phyloP scores from a whole-genome alignment of 192 early-diverging fungal genomes.

The Ambispora gerdemannii region DNA sequence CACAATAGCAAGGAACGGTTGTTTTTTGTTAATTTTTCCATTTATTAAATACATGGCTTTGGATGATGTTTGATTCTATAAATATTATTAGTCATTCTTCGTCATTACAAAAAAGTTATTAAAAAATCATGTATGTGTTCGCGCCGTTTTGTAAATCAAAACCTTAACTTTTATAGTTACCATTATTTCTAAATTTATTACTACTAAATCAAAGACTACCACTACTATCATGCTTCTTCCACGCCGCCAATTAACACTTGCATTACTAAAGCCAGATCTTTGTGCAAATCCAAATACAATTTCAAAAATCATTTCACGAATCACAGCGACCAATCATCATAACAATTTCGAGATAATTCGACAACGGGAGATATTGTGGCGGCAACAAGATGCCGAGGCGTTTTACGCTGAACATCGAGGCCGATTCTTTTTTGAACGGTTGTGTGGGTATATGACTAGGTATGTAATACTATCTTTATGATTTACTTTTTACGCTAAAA shows the following conservation, averaged over 20 bases:
- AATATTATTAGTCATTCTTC: too few relatives aligned
- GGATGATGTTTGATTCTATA: too few relatives aligned
- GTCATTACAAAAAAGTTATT: too few relatives aligned
- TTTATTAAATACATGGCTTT: too few relatives aligned
- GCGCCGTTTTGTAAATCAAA: too few relatives aligned
- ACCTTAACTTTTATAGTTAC: too few relatives aligned
- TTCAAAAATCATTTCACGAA: constrained; percentile 43
- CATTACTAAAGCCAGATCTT: constrained; percentile 71
- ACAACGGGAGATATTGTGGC: constrained; percentile 50
- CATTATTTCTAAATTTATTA: too few relatives aligned
- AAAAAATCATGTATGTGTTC: too few relatives aligned
- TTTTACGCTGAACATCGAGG: constrained; percentile 69
- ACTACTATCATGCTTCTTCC: too few relatives aligned
- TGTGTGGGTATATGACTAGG: constrained; percentile 74
- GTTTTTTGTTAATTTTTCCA: too few relatives aligned
- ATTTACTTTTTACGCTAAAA: not conserved
- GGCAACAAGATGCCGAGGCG: constrained; percentile 47
- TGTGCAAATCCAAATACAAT: constrained; percentile 53
- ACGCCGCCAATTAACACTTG: constrained; percentile 59
- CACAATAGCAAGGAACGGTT: too few relatives aligned
- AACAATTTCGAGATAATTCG: constrained; percentile 45
- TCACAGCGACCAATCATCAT: constrained; percentile 28
- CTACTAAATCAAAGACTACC: too few relatives aligned
- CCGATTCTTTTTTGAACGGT: constrained; percentile 65
- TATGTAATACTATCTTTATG: constrained; percentile 23